Percentiles rank a stretch among this genome's conserved stretches.
phyloP scores from a whole-genome alignment of 768 basidiomycete genomes.

The Tricholoma bakamatsutake region DNA sequence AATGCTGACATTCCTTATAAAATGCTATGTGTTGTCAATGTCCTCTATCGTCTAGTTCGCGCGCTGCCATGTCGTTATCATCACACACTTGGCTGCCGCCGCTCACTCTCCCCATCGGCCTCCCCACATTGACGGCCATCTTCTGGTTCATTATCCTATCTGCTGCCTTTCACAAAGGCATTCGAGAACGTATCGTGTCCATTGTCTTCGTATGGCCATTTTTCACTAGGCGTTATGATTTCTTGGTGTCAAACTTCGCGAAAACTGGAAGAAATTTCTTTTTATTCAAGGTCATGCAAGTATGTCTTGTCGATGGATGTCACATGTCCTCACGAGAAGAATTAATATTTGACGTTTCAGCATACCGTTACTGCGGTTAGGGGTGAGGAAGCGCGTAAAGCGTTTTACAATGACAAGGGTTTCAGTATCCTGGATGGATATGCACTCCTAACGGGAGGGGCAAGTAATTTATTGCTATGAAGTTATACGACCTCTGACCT shows the following conservation, averaged over 20 bases:
- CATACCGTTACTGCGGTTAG: conserved; percentile 21
- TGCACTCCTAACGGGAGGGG: conserved; percentile 27
- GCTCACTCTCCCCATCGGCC: not conserved
- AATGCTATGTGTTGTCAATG: not conserved
- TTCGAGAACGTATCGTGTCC: not conserved
- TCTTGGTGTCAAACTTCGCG: conserved; percentile 1
- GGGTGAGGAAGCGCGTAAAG: conserved; percentile 27
- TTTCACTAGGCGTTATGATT: conserved; percentile 2
- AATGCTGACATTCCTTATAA: not conserved
- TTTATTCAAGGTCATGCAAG: conserved; percentile 1
- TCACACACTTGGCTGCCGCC: not conserved
- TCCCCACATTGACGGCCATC: not conserved
- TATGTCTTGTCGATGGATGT: not conserved
- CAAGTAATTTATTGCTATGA: conserved; percentile 2
- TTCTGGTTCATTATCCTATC: not conserved
- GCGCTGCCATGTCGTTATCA: not conserved
- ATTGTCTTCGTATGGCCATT: conserved; percentile 1
- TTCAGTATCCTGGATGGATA: conserved; percentile 29
- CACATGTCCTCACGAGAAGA: not conserved
- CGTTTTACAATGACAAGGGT: conserved; percentile 25
- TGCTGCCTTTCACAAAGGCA: not conserved
- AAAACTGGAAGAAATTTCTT: not conserved
- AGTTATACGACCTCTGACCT: not conserved
- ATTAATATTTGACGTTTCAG: not conserved
- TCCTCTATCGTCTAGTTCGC: not conserved